phyloP scores from a whole-genome alignment of 805 yeast genomes.

The Isabelozyma heimii region DNA sequence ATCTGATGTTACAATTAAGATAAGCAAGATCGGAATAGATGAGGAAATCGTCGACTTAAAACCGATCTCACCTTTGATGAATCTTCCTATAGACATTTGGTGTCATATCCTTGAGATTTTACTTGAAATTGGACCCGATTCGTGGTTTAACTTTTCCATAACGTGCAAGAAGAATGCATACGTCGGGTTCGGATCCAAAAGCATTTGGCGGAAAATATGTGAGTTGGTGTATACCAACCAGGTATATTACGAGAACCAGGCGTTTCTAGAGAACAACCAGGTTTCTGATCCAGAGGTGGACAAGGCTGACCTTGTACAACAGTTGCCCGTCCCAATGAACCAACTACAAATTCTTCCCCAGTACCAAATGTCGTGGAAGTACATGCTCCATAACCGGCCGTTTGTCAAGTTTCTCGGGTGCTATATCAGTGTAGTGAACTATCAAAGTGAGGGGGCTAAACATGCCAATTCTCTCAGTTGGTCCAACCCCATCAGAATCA shows the following conservation, averaged over 20 bases:
- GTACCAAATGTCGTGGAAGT: constrained; percentile 37
- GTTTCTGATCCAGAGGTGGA: constrained; percentile 24
- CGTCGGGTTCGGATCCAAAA: constrained; percentile 52
- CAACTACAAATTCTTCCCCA: constrained; percentile 27
- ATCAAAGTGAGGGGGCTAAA: constrained; percentile 78
- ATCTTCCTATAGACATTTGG: constrained; percentile 58
- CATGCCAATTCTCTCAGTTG: constrained; percentile 64
- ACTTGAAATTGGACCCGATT: constrained; percentile 48
- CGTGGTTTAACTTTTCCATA: constrained; percentile 62
- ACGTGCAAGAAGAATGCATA: constrained; percentile 57
- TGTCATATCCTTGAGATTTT: constrained; percentile 47
- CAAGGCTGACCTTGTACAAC: constrained; percentile 34
- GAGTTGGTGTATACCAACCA: constrained; percentile 53
- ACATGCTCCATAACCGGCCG: constrained; percentile 65
- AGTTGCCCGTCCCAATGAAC: constrained; percentile 30
- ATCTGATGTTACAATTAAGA: constrained; percentile 16
- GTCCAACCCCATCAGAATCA: constrained; percentile 74
- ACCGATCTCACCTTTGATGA: constrained; percentile 36
- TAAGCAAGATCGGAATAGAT: constrained; percentile 22
- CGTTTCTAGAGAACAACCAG: constrained; percentile 24
- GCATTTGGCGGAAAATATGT: constrained; percentile 52
- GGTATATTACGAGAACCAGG: constrained; percentile 44
- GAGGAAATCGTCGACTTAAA: constrained; percentile 9
- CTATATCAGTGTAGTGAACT: constrained; percentile 81
- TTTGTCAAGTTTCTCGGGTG: constrained; percentile 78